These are phyloP conservation scores for Ceratobasidium sp. DNA, from an alignment of 1,284 basidiomycete species.

Conservation along the genomic window DNA sequence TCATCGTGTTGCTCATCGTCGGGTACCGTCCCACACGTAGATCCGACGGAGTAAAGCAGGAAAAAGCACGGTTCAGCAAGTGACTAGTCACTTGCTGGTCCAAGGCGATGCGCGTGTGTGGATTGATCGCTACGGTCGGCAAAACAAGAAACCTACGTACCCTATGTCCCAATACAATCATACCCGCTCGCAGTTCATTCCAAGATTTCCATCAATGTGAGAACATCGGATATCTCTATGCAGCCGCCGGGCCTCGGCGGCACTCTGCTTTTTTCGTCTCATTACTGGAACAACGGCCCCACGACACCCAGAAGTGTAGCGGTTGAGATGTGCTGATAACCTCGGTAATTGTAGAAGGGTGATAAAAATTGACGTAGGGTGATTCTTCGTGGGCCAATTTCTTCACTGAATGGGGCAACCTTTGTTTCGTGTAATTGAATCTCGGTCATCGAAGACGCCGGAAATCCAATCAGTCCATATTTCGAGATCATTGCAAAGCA, in stretches of 20 bases:
- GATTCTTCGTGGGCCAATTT: constrained; percentile 36
- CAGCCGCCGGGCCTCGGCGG: neutral
- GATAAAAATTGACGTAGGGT: constrained; percentile 14
- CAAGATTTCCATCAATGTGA: constrained; percentile 34
- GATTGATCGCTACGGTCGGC: constrained; percentile 13
- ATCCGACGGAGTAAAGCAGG: neutral
- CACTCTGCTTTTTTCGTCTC: neutral
- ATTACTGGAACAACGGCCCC: constrained; percentile 14
- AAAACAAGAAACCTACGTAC: neutral
- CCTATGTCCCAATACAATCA: constrained; percentile 12
- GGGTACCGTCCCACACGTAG: neutral
- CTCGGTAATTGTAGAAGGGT: constrained; percentile 34
- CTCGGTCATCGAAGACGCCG: constrained; percentile 1
- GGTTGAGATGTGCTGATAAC: constrained; percentile 17
- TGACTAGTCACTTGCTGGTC: neutral
- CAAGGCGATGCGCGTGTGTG: constrained; percentile 8
- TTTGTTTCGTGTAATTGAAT: neutral
- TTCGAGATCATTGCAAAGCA: neutral
- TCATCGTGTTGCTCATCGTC: neutral
- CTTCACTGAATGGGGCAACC: constrained; percentile 18
- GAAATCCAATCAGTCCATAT: constrained; percentile 3
- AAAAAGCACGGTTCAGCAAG: neutral
- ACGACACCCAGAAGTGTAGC: constrained; percentile 1
- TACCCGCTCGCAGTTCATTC: neutral
- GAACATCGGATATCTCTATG: constrained; percentile 29